phyloP scores from a whole-genome alignment of 768 basidiomycete species.

The Trametes sanguinea region DNA sequence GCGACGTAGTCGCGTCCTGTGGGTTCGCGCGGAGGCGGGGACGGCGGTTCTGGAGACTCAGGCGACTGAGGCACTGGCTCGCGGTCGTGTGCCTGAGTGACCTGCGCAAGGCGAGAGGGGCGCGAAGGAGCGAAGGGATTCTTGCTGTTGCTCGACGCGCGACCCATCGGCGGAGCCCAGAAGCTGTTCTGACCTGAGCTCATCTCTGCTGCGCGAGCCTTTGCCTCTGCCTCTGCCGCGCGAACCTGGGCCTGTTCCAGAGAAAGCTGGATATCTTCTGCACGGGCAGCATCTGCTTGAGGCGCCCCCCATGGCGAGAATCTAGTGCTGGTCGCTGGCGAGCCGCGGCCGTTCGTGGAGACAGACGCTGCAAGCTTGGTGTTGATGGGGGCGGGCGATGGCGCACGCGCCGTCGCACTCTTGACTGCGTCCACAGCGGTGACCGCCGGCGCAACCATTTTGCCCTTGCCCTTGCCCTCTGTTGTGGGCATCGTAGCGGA shows the following conservation, averaged over 20 bases:
- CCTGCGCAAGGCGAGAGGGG: constrained; percentile 17
- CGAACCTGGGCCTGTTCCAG: background rate
- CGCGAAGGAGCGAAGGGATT: constrained; percentile 16
- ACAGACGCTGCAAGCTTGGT: background rate
- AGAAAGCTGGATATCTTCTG: background rate
- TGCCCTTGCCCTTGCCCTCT: constrained; percentile 10
- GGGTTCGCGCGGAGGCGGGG: constrained; percentile 11
- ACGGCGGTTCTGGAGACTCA: constrained; percentile 19
- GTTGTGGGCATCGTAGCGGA: background rate
- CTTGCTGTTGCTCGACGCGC: constrained; percentile 13
- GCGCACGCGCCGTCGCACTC: constrained; percentile 7
- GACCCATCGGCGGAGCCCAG: constrained; percentile 14
- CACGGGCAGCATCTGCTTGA: constrained; percentile 3
- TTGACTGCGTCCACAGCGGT: constrained; percentile 4
- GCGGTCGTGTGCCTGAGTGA: constrained; percentile 1
- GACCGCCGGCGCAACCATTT: background rate
- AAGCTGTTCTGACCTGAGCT: background rate
- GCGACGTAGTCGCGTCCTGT: constrained; percentile 16
- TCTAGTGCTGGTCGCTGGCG: background rate
- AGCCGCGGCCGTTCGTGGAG: background rate
- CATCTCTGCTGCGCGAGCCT: too few species aligned
- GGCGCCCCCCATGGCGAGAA: constrained; percentile 1
- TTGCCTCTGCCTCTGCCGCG: constrained; percentile 3
- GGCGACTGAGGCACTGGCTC: constrained; percentile 6
- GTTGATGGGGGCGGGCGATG: constrained; percentile 20